Base-by-base conservation (phyloP, 345 rosid genomes). In the Anacardium occidentale region DNA sequence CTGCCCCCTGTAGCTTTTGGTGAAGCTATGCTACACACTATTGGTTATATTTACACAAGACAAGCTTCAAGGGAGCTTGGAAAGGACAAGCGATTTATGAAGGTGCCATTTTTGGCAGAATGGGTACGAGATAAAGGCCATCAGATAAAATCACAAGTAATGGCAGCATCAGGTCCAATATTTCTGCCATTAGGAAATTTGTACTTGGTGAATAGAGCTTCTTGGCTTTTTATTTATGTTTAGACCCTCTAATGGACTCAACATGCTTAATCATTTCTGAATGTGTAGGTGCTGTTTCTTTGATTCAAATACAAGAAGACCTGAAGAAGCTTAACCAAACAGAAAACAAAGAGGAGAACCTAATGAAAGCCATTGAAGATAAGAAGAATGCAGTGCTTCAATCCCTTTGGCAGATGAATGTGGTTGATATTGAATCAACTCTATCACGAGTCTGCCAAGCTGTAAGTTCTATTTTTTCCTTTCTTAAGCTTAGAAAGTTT, bases 121-220 rank as follows among this genome's bases (percentile, higher is more conserved):
- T 95, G 99, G 99, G 99, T 92, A 58, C 86, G 99, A 21, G 94
- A 89, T 75, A 95, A 92, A 78, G 98, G 99, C 34, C 99, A 95
- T 82, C 79, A 64, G 51, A 85, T 95, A 52, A 95, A 92, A 74
- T 95, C 99, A 18, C 98, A 95, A 91, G 97, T 92, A 15, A 86
- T 87, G 88, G 97, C 99, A 74, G 99, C 98, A 76, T 89, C 98
- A 72, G 98, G 99, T 95, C 83, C 24, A 44, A 29, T 20, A 5
- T 64, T 44, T 29, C 72, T 74, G 54, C 56, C 22, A 13, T 29
- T 53, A 26, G 26, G 73, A 37, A 6, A 45, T 37, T 3, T 77
- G 40, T 26, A 29, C 56, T 45, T 51, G 44, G 44, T 42, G 59
- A 57, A 64, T 29, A 29, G 32, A 29, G 32, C 32, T 29, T 29